These are phyloP conservation scores for Cymbopogon citratus DNA, from an alignment of 176 grass and related monocot genomes.

Conservation along the genomic window DNA sequence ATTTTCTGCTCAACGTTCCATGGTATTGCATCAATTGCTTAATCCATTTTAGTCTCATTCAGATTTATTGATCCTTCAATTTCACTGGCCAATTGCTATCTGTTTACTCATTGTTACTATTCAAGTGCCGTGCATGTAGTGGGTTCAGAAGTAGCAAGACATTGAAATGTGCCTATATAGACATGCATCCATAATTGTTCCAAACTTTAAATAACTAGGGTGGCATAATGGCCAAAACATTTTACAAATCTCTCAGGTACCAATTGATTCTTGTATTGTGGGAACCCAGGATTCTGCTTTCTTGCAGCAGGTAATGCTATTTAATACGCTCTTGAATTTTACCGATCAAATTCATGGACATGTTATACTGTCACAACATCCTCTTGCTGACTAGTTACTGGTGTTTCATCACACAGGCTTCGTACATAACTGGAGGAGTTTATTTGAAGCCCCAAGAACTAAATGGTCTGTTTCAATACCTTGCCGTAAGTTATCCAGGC, in stretches of 20 bases:
- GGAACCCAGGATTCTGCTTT: slow-evolving; percentile 91
- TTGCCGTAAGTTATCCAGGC: slow-evolving; percentile 52
- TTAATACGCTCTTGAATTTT: not conserved
- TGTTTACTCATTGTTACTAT: not conserved
- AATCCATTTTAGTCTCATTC: not conserved
- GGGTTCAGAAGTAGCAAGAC: not conserved
- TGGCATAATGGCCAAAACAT: not conserved
- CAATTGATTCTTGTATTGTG: slow-evolving; percentile 93
- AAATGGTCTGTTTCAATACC: slow-evolving; percentile 84
- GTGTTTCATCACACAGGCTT: slow-evolving; percentile 58
- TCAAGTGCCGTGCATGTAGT: not conserved
- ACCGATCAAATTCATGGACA: not conserved
- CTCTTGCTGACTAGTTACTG: slow-evolving; percentile 12
- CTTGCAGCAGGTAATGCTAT: slow-evolving; percentile 69
- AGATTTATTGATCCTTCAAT: not conserved
- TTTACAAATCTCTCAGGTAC: slow-evolving; percentile 48
- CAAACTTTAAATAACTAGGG: not conserved
- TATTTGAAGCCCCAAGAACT: slow-evolving; percentile 91
- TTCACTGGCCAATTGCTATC: not conserved
- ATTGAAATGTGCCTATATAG: not conserved
- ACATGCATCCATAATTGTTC: not conserved
- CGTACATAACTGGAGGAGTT: slow-evolving; percentile 88
- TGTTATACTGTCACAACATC: not conserved
- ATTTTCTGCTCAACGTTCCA: slow-evolving; percentile 89
- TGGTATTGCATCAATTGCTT: slow-evolving; percentile 43